These are phyloP conservation scores for Botrytis aclada DNA, from an alignment of 2,329 filamentous ascomycete genomes.

Conservation along the genomic window DNA sequence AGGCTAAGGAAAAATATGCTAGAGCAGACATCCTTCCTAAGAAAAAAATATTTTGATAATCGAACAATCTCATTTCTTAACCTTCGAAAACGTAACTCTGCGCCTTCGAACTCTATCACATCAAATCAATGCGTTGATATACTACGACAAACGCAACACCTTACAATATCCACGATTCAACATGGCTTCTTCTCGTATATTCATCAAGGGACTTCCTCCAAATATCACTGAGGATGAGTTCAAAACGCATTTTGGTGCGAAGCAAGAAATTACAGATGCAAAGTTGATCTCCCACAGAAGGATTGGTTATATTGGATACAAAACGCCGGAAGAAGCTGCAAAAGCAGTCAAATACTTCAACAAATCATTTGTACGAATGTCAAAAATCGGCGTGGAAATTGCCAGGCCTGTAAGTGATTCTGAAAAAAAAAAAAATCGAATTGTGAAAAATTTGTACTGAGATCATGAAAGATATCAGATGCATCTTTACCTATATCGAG, in stretches of 20 bases:
- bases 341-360: conserved; percentile 94
- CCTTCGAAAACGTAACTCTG: neutral
- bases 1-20: conserved; percentile 17
- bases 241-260: conserved; percentile 79
- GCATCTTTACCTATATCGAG: conserved; percentile 39
- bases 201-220: conserved; percentile 82
- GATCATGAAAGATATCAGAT: conserved; percentile 38
- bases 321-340: conserved; percentile 72
- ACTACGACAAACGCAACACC: neutral
- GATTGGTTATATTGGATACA: conserved; percentile 96
- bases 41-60: conserved; percentile 16
- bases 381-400: conserved; percentile 84
- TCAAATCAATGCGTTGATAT: neutral
- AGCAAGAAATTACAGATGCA: conserved; percentile 79
- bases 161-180: neutral
- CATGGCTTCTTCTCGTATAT: conserved; percentile 59
- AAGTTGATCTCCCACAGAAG: conserved; percentile 86
- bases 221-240: conserved; percentile 82
- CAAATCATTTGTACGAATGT: conserved; percentile 92
- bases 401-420: conserved; percentile 67
- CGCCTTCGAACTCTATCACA: neutral
- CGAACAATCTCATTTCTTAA: neutral
- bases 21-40: conserved; percentile 2
- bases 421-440: neutral
- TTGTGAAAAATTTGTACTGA: neutral